Conservation (phyloP, 129 eudicot species). For the Tagetes erecta region DNA sequence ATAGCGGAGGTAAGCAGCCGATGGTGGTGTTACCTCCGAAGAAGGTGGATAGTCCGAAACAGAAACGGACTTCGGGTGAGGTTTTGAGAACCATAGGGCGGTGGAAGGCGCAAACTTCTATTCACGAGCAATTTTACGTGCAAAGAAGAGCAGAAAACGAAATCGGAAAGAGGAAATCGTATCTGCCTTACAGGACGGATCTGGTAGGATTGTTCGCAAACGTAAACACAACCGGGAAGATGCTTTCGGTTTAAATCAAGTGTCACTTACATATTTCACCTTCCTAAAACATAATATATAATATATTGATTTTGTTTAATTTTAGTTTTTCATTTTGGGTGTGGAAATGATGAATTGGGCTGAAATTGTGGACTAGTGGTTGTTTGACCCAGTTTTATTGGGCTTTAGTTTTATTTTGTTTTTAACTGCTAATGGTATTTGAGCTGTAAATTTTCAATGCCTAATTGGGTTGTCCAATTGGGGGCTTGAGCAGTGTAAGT, state of each 20-base stretch:
- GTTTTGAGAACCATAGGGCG: neutral
- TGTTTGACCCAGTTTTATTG: no score
- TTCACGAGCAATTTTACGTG: constrained; percentile 39
- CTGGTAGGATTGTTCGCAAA: constrained; percentile 58
- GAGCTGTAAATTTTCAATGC: no score
- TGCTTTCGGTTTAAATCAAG: constrained; percentile 21
- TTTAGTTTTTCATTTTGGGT: no score
- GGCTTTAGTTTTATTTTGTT: no score
- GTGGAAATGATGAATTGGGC: no score
- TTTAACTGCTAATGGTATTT: no score
- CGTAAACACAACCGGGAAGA: constrained; percentile 28
- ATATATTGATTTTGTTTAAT: no score
- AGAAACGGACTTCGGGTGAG: constrained; percentile 17
- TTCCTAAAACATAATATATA: no score
- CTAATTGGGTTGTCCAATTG: no score
- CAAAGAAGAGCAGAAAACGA: constrained; percentile 53
- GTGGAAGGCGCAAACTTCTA: constrained; percentile 34
- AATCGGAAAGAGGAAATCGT: constrained; percentile 52
- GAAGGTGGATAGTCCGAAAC: constrained; percentile 27
- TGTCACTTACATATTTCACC: no score
- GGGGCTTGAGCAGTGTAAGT: no score
- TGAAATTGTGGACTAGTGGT: no score
- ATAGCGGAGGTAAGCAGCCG: constrained; percentile 60
- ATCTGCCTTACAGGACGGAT: constrained; percentile 59
- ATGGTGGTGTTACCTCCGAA: constrained; percentile 35